These are phyloP conservation scores for Saturnispora saitoi DNA, from an alignment of 805 yeast genomes.

Conservation along the genomic window DNA sequence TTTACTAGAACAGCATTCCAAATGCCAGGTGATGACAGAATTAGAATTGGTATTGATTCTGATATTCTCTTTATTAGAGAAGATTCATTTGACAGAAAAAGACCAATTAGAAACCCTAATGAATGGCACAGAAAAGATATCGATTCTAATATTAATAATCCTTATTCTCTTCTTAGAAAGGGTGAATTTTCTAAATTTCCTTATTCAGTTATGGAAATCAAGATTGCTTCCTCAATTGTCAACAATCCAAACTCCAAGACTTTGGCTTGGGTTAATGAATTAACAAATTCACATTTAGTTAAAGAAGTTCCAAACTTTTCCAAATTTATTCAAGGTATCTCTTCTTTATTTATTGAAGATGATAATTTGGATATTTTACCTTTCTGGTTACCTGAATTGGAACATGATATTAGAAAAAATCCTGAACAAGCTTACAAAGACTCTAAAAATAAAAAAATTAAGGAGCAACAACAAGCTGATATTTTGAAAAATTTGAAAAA, in stretches of 20 bases:
- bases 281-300: slow-evolving; percentile 73
- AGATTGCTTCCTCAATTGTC: slow-evolving; percentile 37
- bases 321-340: slow-evolving; percentile 87
- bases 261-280: slow-evolving; percentile 73
- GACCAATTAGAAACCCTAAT: slow-evolving; percentile 83
- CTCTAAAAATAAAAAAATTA: slow-evolving; percentile 44
- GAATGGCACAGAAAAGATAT: slow-evolving; percentile 91
- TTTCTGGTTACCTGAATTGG: slow-evolving; percentile 91
- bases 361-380: slow-evolving; percentile 87
- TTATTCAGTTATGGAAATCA: slow-evolving; percentile 80
- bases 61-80: slow-evolving; percentile 84
- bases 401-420: slow-evolving; percentile 62
- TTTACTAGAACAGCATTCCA: slow-evolving; percentile 94
- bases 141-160: slow-evolving; percentile 65
- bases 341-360: slow-evolving; percentile 79
- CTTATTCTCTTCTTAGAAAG: slow-evolving; percentile 65
- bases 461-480: slow-evolving; percentile 35
- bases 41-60: slow-evolving; percentile 83
- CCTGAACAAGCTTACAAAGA: slow-evolving; percentile 75
- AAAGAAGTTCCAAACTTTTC: slow-evolving; percentile 93
- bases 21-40: slow-evolving; percentile 94
- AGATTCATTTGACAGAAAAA: slow-evolving; percentile 72
- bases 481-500: slow-evolving; percentile 32
- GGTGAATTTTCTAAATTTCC: slow-evolving; percentile 85
- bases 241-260: slow-evolving; percentile 41